Evolutionary conservation across 805 yeast genomes (phyloP), one percentile per base, ranked within the genome.

Genomic region (Metschnikowia dekortorum): DNA sequence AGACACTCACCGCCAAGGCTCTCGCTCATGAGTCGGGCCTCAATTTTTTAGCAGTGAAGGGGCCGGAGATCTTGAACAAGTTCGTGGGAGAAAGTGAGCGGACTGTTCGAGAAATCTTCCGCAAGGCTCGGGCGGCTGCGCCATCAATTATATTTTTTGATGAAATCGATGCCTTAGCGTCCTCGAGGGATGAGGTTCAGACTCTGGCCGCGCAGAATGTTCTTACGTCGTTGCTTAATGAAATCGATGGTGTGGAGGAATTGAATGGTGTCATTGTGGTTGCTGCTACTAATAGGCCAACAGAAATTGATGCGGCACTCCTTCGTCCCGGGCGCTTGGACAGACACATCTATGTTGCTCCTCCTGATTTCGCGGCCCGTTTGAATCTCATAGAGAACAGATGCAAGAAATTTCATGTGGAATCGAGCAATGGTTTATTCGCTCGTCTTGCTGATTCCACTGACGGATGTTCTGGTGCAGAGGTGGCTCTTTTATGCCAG

Each of bases 21-120:
- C 97, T 94, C 4, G 99, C 99, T 9, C 91, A 92, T 64, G 98
- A 94, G 68, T 89, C 97, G 0, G 80, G 95, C 47, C 98, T 98
- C 10, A 94, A 94, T 65, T 94, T 94, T 67, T 94, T 94, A 41
- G 87, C 96, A 8, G 90, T 94, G 29, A 86, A 95, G 55, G 99
- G 99, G 2, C 99, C 99, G 0, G 99, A 94, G 65, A 71, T 94
- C 43, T 75, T 92, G 60, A 92, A 94, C 65, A 92, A 92, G 67
- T 92, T 89, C 61, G 98, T 92, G 36, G 99, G 99, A 62, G 99
- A 92, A 63, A 85, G 95, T 3, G 98, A 94, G 64, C 80, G 91
- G 49, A 95, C 97, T 1, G 90, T 92, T 8, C 76, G 99, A 53
- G 97, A 91, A 64, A 96, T 92, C 1, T 92, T 92, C 67, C 82